Conservation (phyloP, 2,329 filamentous ascomycete species). For the Fusarium tupiense region DNA sequence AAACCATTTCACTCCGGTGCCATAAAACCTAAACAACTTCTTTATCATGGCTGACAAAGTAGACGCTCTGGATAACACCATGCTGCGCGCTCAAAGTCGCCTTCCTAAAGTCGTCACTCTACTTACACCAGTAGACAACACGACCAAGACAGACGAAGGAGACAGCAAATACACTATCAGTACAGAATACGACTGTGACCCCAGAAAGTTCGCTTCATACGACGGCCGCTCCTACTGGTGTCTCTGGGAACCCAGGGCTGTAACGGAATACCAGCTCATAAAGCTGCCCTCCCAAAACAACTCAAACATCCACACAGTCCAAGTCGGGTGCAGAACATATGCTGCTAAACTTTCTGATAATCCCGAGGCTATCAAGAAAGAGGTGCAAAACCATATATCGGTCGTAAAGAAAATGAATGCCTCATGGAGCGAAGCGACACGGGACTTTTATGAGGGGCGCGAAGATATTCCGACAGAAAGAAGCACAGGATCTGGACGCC, state of each 20-base stretch:
- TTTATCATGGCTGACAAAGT: background rate
- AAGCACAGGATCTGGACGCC: background rate
- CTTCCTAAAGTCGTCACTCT: background rate
- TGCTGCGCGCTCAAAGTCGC: background rate
- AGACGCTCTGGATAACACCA: background rate
- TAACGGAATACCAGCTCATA: background rate
- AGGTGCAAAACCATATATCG: background rate
- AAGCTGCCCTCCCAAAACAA: background rate
- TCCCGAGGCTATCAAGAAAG: background rate
- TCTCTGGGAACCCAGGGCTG: background rate
- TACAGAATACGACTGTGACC: background rate
- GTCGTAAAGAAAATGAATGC: background rate
- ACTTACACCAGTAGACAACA: background rate
- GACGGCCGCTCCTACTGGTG: background rate
- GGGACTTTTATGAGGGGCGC: background rate
- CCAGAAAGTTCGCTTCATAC: background rate
- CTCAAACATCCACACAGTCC: background rate
- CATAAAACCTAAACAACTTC: no score
- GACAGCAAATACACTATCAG: background rate
- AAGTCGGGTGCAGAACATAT: background rate
- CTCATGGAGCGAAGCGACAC: background rate
- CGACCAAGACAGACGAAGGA: background rate
- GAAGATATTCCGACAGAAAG: background rate
- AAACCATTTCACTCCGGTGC: background rate
- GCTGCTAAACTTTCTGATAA: conserved; percentile 3